These are phyloP conservation scores for Sphaerulina populicola DNA, from an alignment of 2,329 filamentous ascomycete genomes.

Conservation along the genomic window DNA sequence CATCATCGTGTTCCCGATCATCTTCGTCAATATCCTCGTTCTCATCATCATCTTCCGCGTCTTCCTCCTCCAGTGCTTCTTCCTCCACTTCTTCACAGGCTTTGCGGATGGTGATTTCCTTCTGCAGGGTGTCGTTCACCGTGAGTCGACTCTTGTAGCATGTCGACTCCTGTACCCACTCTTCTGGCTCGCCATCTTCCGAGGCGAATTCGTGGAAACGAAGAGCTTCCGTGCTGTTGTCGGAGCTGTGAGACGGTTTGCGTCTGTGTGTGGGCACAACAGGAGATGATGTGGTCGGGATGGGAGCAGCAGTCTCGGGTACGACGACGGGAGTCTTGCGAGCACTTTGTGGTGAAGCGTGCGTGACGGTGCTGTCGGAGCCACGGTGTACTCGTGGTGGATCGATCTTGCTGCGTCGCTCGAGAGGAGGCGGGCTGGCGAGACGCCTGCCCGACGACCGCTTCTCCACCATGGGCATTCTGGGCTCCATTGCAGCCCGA, in stretches of 20 bases:
- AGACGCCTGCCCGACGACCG: slow-evolving; percentile 29
- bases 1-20: slow-evolving; percentile 44
- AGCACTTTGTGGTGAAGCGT: slow-evolving; percentile 39
- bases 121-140: slow-evolving; percentile 77
- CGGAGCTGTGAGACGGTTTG: slow-evolving; percentile 25
- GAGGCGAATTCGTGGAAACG: slow-evolving; percentile 87
- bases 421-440: slow-evolving; percentile 37
- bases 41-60: slow-evolving; percentile 36
- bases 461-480: slow-evolving; percentile 19
- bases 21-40: slow-evolving; percentile 45
- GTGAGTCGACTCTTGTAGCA: slow-evolving; percentile 65
- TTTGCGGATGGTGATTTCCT: slow-evolving; percentile 80
- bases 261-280: slow-evolving; percentile 30
- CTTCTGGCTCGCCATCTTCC: slow-evolving; percentile 71
- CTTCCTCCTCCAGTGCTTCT: slow-evolving; percentile 65
- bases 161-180: slow-evolving; percentile 73
- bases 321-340: slow-evolving; percentile 33
- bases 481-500: slow-evolving; percentile 38
- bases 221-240: slow-evolving; percentile 47
- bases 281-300: slow-evolving; percentile 9
- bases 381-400: slow-evolving; percentile 36
- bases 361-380: slow-evolving; percentile 45
- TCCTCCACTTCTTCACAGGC: slow-evolving; percentile 85
- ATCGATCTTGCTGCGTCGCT: slow-evolving; percentile 15
- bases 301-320: slow-evolving; percentile 11